Evolutionary conservation across 2,329 filamentous ascomycete genomes (phyloP).

Genomic region (Keithomyces neogunnii): DNA sequence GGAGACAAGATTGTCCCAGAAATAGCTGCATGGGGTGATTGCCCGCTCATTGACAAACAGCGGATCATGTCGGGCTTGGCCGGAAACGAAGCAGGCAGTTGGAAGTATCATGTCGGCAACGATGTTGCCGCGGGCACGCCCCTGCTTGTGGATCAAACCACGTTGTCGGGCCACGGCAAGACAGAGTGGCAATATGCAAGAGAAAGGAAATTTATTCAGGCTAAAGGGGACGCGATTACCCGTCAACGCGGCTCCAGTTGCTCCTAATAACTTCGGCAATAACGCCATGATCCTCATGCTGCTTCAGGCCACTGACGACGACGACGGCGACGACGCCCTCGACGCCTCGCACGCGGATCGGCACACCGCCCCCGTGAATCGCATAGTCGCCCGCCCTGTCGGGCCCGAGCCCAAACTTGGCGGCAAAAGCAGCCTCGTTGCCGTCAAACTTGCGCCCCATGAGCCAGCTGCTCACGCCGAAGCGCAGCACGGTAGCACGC

Average conservation of each 20-base stretch:
- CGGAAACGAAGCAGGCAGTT: too few species aligned
- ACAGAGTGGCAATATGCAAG: too few species aligned
- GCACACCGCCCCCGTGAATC: constrained; percentile 70
- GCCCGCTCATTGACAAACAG: too few species aligned
- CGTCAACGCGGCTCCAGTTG: constrained; percentile 25
- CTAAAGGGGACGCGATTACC: constrained; percentile 5
- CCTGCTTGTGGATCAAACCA: too few species aligned
- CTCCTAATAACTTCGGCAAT: constrained; percentile 61
- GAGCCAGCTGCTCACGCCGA: constrained; percentile 61
- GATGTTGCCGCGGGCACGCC: too few species aligned
- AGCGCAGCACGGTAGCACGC: constrained; percentile 62
- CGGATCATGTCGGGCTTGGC: too few species aligned
- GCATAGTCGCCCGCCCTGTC: constrained; percentile 55
- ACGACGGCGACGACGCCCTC: constrained; percentile 70
- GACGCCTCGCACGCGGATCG: constrained; percentile 62
- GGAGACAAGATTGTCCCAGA: too few species aligned
- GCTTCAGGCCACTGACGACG: constrained; percentile 67
- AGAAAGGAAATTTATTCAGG: too few species aligned
- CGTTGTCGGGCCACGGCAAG: too few species aligned
- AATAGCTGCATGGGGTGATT: too few species aligned
- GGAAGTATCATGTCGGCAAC: too few species aligned
- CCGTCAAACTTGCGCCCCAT: constrained; percentile 59
- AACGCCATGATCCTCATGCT: constrained; percentile 69
- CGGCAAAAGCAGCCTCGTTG: constrained; percentile 56
- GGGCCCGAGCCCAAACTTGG: constrained; percentile 54